Evolutionary conservation across 306 rosid genomes (phyloP), one percentile per base, ranked within the genome.

Genomic region (Glycine soja): DNA sequence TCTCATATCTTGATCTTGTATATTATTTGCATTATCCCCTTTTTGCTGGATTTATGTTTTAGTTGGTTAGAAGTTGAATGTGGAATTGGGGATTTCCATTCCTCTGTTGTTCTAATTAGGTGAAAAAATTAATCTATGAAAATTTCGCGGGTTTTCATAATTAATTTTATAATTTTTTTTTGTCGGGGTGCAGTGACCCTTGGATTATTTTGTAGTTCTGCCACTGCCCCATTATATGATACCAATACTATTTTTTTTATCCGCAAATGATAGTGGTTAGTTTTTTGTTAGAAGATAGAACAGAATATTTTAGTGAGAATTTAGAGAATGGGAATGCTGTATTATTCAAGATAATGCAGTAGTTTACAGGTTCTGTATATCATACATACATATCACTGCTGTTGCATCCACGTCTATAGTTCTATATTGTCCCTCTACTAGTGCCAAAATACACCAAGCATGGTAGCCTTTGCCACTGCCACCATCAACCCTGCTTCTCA

Each of bases 11-110:
- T 4, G 32, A 67, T 53, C 80, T 30, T 74, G 2, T 16, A 12
- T 42, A 34, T 74, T 84, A 40, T 8, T 36, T 42, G 2, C 10
- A 42, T 61, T n/a, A 7, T 46, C 74, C 74, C 72, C 1, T 19
- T 10, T 59, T 74, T 82, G 16, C 42, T 47, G 56, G 10, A 18
- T 74, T 59, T 68, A 40, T 50, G 34, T 82, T 16, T 80, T 32
- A 43, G 8, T 72, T 14, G 7, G 42, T 36, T 3, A 46, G 51
- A 46, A 46, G 11, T 12, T 46, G 51, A 46, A 46, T 46, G 51
- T 4, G 12, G 51, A 46, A 46, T 46, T 46, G 51, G 7, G 51
- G 51, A 46, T 46, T 46, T 46, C 51, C 51, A 46, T 46, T 46
- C 51, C 51, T 42, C 46, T 7, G 46, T n/a, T n/a, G n/a, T n/a